These are phyloP conservation scores for Aphanoascus verrucosus DNA, from an alignment of 2,329 filamentous ascomycete species.

Conservation along the genomic window DNA sequence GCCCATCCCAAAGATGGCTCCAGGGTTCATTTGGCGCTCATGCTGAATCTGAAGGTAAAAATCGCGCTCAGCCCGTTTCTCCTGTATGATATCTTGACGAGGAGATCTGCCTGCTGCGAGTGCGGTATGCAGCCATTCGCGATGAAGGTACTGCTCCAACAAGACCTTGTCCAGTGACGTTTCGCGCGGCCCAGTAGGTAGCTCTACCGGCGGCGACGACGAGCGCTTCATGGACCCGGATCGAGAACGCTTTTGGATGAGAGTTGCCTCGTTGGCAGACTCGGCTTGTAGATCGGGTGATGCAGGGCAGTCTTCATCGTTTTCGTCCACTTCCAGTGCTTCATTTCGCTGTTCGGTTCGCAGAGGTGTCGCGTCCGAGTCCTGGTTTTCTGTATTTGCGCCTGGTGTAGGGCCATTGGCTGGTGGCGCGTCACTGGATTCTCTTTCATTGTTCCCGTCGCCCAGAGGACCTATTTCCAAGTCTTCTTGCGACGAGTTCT, in stretches of 20 bases:
- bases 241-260: conserved; percentile 49
- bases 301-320: conserved; percentile 29
- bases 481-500: neutral
- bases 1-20: conserved; percentile 54
- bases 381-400: conserved; percentile 32
- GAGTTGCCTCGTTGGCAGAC: conserved; percentile 39
- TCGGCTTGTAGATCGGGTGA: conserved; percentile 21
- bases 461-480: neutral
- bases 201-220: conserved; percentile 22
- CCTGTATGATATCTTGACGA: conserved; percentile 48
- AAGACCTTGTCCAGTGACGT: conserved; percentile 41
- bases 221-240: conserved; percentile 46
- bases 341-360: conserved; percentile 27
- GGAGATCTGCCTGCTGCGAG: conserved; percentile 43
- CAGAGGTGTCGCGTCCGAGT: conserved; percentile 39
- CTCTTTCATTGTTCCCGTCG: neutral
- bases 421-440: neutral
- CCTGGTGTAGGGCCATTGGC: conserved; percentile 3
- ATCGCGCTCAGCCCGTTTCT: conserved; percentile 56
- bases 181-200: conserved; percentile 29
- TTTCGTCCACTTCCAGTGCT: conserved; percentile 33
- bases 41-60: conserved; percentile 58
- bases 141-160: conserved; percentile 54
- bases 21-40: conserved; percentile 47
- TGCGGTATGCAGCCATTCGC: conserved; percentile 51